Conservation (phyloP, 140 eudicot species). For the Senecio squalidus region DNA sequence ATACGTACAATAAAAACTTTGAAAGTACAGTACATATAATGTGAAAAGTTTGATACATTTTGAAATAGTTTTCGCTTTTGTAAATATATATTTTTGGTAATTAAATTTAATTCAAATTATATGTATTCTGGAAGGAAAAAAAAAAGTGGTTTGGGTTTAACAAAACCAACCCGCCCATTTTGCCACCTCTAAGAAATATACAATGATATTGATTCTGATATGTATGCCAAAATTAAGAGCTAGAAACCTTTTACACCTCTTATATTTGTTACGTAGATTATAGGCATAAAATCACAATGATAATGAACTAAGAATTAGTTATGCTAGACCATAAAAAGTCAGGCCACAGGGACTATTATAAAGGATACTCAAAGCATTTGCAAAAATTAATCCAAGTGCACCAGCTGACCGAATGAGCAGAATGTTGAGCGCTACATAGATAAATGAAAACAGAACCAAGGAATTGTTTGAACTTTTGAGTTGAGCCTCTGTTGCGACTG, state of each 20-base stretch:
- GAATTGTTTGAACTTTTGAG: slow-evolving; percentile 80
- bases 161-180: neutral
- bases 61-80: too few relatives aligned
- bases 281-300: neutral
- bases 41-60: too few relatives aligned
- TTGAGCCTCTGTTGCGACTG: slow-evolving; percentile 85
- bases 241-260: neutral
- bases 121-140: too few relatives aligned
- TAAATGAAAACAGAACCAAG: slow-evolving; percentile 63
- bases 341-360: neutral
- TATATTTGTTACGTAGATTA: neutral
- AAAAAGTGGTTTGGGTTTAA: neutral
- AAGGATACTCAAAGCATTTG: slow-evolving; percentile 98
- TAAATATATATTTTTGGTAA: too few relatives aligned
- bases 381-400: slow-evolving; percentile 83
- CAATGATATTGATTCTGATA: neutral
- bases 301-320: neutral
- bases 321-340: neutral
- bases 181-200: neutral
- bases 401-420: slow-evolving; percentile 79
- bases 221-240: neutral
- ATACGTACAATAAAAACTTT: too few relatives aligned
- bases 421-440: slow-evolving; percentile 67
- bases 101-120: too few relatives aligned
- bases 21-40: too few relatives aligned